These are phyloP conservation scores for Dactylellina leptospora DNA, from an alignment of 2,329 filamentous ascomycete species.

Conservation along the genomic window DNA sequence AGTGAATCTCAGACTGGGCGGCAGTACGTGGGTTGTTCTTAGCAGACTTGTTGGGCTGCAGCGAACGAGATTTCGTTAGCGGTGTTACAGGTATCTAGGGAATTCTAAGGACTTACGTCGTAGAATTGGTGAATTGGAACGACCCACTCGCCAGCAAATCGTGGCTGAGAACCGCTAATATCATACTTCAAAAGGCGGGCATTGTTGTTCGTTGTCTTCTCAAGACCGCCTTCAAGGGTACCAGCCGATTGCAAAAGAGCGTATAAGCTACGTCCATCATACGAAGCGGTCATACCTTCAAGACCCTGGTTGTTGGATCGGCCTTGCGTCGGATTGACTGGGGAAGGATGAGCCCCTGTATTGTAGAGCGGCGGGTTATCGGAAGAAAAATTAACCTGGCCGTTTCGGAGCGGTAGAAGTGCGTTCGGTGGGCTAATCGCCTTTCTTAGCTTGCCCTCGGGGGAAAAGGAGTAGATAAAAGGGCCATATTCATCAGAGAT, in stretches of 20 bases:
- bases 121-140: constrained; percentile 71
- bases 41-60: constrained; percentile 57
- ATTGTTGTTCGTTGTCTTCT: constrained; percentile 67
- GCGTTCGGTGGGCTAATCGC: constrained; percentile 73
- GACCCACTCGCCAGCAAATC: constrained; percentile 70
- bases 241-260: constrained; percentile 73
- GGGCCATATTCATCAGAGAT: constrained; percentile 76
- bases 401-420: constrained; percentile 71
- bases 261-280: constrained; percentile 71
- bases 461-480: constrained; percentile 73
- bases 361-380: constrained; percentile 71
- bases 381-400: constrained; percentile 68
- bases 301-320: constrained; percentile 79
- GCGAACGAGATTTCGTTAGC: not conserved
- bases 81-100: not conserved
- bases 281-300: constrained; percentile 72
- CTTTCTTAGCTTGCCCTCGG: constrained; percentile 68
- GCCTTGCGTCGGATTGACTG: constrained; percentile 69
- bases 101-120: constrained; percentile 59
- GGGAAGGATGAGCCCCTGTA: constrained; percentile 63
- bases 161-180: constrained; percentile 63
- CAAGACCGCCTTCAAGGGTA: constrained; percentile 69
- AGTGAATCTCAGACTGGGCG: constrained; percentile 74
- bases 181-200: constrained; percentile 73
- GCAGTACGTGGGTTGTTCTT: constrained; percentile 67